These are phyloP conservation scores for Alliaria petiolata DNA, from an alignment of 345 rosid genomes.

Conservation along the genomic window DNA sequence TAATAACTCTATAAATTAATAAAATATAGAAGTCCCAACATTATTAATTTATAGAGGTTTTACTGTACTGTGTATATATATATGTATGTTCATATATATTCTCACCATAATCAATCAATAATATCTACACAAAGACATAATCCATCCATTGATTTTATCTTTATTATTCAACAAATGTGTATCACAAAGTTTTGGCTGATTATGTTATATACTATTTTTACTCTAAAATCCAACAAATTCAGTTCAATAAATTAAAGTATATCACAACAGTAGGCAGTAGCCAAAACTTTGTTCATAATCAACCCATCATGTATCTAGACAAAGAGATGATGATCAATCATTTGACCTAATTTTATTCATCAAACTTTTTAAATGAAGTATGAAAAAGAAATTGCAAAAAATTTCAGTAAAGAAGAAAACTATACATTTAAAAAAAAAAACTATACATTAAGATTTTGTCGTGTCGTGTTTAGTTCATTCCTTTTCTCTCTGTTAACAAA, in stretches of 20 bases:
- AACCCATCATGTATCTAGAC: background rate
- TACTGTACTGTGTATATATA: too few species aligned
- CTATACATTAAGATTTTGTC: slow-evolving; percentile 37
- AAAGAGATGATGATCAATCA: background rate
- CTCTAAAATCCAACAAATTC: background rate
- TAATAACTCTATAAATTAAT: too few species aligned
- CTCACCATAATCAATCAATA: too few species aligned
- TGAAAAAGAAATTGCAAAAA: background rate
- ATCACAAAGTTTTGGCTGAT: background rate
- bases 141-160: too few species aligned
- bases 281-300: background rate
- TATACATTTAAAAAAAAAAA: slow-evolving; percentile 26
- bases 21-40: too few species aligned
- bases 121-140: too few species aligned
- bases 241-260: background rate
- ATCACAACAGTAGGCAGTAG: background rate
- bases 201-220: background rate
- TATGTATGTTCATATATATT: too few species aligned
- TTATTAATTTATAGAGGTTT: too few species aligned
- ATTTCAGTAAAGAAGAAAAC: background rate
- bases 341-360: background rate
- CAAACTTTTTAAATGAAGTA: background rate
- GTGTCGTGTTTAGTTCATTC: slow-evolving; percentile 18
- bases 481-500: slow-evolving; percentile 58
- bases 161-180: background rate